Evolutionary conservation across 768 basidiomycete genomes (phyloP), one percentile per base, ranked within the genome.

Genomic region (Leccinum disarticulatum): DNA sequence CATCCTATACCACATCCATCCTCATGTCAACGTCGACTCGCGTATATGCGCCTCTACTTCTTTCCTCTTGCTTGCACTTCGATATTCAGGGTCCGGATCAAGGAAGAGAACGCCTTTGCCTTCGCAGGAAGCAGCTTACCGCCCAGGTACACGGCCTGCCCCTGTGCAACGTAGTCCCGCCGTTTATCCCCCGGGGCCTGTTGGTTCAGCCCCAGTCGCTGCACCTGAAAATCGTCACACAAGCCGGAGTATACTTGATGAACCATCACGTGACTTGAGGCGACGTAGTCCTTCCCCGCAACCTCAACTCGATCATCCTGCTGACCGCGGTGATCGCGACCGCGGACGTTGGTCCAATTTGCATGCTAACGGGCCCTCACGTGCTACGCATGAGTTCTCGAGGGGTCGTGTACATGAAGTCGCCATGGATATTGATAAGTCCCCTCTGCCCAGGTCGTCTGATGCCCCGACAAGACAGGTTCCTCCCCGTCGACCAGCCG

Each of bases 71-170:
- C 62, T 59, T 56, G 36, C 55, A 52, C 59, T 67, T 60, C 52
- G 57, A 56, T 61, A 58, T 72, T 53, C 64, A 72, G 70, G 68
- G 52, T 47, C 66, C 64, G 74, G 61, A 64, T 64, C 68, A 54
- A 76, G 72, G 55, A 79, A 69, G 55, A 71, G 79, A 53, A 54
- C 64, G 1, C 77, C 79, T 13, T 64, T 79, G 9, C 77, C 74
- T 49, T 63, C 77, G 0, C 77, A 79, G 64, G 68, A 69, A 15
- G 68, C 69, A 7, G 62, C 59, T 0, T 78, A 70, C 60, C 66
- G 66, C 17, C 72, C 70, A 25, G 62, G 59, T 33, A 25, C 63
- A 47, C 69, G 66, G 28, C 48, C 43, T 15, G 50, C 51, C 15
- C 41, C 67, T 43, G 8, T 22, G 9, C 66, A 61, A 53, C 64